Conservation (phyloP, 345 rosid genomes). For the Bruguiera gymnorhiza region DNA sequence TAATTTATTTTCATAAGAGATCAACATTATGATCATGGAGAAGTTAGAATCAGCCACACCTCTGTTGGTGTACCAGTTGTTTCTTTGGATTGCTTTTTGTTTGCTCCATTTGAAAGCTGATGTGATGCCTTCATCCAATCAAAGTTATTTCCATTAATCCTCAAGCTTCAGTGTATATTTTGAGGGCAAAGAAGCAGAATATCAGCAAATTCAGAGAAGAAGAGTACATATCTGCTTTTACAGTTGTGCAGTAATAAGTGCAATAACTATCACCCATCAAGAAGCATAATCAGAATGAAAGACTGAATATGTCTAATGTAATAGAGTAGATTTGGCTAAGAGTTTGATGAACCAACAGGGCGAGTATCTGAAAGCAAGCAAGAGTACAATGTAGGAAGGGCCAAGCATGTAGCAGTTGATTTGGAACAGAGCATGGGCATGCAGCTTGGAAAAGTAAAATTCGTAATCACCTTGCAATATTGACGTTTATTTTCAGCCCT, state of each 20-base stretch:
- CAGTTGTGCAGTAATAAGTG: neutral
- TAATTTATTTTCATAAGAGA: no score
- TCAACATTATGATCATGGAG: neutral
- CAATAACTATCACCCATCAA: no score
- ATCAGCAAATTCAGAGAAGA: conserved; percentile 29
- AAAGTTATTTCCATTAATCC: conserved; percentile 55
- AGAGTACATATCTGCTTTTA: conserved; percentile 5
- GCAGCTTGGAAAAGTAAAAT: neutral
- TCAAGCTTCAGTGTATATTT: conserved; percentile 82
- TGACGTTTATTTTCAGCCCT: conserved; percentile 75
- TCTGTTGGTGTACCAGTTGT: conserved; percentile 37
- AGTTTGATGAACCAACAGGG: no score
- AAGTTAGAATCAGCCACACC: conserved; percentile 40
- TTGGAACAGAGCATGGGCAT: neutral
- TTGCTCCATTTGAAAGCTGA: conserved; percentile 31
- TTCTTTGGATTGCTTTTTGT: conserved; percentile 37
- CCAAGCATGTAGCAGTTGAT: neutral
- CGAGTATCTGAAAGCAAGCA: no score
- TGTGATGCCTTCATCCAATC: conserved; percentile 41
- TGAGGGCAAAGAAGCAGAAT: conserved; percentile 47
- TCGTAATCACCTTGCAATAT: conserved; percentile 57
- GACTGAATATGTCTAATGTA: no score
- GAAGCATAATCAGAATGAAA: no score
- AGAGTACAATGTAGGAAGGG: no score
- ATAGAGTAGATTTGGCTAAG: no score